A percentile compares a stretch with the other conserved stretches of the same genome.
These are phyloP conservation scores for Phytophthora capsici DNA, from an alignment of 352 stramenopile species.

Conservation along the genomic window DNA sequence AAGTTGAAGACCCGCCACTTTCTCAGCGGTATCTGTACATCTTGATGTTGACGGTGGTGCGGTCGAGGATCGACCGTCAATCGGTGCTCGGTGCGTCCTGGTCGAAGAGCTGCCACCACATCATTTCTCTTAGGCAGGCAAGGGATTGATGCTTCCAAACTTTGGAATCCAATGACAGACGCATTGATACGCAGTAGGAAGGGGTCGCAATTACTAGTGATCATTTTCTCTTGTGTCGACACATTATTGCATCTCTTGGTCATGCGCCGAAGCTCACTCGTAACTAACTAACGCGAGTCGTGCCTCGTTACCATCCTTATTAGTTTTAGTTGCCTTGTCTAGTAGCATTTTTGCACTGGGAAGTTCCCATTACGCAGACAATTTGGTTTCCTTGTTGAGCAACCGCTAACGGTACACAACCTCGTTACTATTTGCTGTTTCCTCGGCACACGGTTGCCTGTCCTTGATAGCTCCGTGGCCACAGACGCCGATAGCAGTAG, in stretches of 20 bases:
- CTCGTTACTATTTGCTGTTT: slow-evolving; percentile 14
- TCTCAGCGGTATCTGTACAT: too few species aligned
- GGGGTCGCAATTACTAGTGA: slow-evolving; percentile 10
- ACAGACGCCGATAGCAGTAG: slow-evolving; percentile 17
- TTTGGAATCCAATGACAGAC: too few species aligned
- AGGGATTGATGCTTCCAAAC: slow-evolving; percentile 6
- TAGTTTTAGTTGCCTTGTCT: not conserved
- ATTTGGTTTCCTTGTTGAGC: not conserved
- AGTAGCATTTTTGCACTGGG: too few species aligned
- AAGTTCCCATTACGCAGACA: slow-evolving; percentile 6
- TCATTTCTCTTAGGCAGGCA: slow-evolving; percentile 6
- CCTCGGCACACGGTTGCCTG: slow-evolving; percentile 6
- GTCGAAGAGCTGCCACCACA: slow-evolving; percentile 4
- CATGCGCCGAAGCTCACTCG: not conserved
- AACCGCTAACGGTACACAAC: not conserved
- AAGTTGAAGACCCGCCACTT: too few species aligned
- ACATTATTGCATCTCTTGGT: slow-evolving; percentile 12
- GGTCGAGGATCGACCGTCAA: not conserved
- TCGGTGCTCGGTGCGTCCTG: slow-evolving; percentile 13
- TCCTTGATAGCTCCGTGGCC: slow-evolving; percentile 9
- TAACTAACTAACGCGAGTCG: not conserved
- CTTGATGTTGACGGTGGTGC: slow-evolving; percentile 1
- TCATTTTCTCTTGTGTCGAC: slow-evolving; percentile 14
- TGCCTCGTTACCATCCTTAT: not conserved
- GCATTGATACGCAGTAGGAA: not conserved